These are phyloP conservation scores for Xylariales sp. DNA, from an alignment of 2,329 filamentous ascomycete species.

Conservation along the genomic window DNA sequence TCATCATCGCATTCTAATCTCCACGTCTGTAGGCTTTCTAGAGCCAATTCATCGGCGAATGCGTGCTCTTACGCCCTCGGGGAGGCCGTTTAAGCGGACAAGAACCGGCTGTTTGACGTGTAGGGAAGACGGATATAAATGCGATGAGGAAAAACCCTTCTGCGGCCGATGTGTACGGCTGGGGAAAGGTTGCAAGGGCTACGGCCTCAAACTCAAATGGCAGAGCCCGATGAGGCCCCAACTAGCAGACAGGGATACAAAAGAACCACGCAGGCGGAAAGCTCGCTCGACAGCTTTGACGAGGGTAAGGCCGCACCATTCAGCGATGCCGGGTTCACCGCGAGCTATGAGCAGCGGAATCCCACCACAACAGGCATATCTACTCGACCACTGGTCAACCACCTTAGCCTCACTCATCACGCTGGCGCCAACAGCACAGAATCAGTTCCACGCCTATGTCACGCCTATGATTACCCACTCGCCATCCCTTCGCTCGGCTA, in stretches of 20 bases:
- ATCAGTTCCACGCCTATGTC: conserved; percentile 49
- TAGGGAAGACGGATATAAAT: conserved; percentile 51
- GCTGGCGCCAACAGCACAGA: conserved; percentile 44
- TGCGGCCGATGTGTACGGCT: conserved; percentile 49
- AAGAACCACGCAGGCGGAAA: conserved; percentile 28
- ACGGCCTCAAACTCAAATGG: conserved; percentile 49
- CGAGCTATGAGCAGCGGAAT: conserved; percentile 31
- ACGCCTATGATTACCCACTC: conserved; percentile 49
- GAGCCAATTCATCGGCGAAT: background rate
- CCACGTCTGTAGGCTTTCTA: background rate
- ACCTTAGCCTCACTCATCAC: conserved; percentile 47
- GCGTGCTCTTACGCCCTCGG: background rate
- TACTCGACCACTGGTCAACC: conserved; percentile 49
- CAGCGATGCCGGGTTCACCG: conserved; percentile 6
- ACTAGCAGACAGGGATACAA: conserved; percentile 22
- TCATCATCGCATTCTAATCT: background rate
- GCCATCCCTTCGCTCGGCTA: conserved; percentile 44
- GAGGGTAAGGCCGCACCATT: conserved; percentile 10
- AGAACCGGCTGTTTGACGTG: conserved; percentile 48
- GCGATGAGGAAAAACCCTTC: conserved; percentile 49
- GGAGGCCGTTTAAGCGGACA: conserved; percentile 44
- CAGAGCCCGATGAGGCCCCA: conserved; percentile 36
- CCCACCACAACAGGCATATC: conserved; percentile 33
- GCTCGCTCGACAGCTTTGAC: conserved; percentile 2
- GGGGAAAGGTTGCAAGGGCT: conserved; percentile 49